These are phyloP conservation scores for Hypericum androsaemum DNA, from an alignment of 345 rosid species.

Conservation along the genomic window DNA sequence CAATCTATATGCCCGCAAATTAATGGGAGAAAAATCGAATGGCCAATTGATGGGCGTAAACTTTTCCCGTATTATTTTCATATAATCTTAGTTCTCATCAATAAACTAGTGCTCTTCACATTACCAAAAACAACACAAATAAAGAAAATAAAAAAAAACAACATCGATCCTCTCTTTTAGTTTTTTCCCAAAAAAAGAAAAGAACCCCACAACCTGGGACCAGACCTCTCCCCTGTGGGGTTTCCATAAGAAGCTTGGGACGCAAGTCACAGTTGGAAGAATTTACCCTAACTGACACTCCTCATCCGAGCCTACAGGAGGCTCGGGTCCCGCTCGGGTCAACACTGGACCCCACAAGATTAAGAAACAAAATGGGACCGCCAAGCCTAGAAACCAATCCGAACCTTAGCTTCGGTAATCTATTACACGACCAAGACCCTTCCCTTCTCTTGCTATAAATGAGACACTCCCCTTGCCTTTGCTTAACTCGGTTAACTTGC, in stretches of 20 bases:
- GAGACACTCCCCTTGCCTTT: background rate
- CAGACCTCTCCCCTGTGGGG: background rate
- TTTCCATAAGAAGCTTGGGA: constrained; percentile 18
- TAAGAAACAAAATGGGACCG: background rate
- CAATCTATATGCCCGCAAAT: no score
- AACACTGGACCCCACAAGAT: constrained; percentile 24
- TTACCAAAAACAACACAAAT: no score
- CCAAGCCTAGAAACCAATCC: background rate
- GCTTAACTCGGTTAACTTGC: background rate
- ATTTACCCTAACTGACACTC: constrained; percentile 28
- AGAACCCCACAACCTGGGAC: no score
- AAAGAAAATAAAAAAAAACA: no score
- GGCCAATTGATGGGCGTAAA: no score
- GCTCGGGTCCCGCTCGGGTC: constrained; percentile 11
- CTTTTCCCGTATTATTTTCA: no score
- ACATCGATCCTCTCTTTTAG: no score
- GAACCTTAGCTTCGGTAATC: constrained; percentile 26
- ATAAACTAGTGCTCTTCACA: no score
- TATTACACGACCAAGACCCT: background rate
- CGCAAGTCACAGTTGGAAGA: constrained; percentile 21
- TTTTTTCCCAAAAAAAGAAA: no score
- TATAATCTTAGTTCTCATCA: no score
- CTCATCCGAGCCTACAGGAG: constrained; percentile 19
- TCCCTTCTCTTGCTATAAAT: background rate
- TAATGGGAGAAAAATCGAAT: no score